Base-by-base conservation (phyloP, 257 asterid genomes). In the Jasminum sambac region DNA sequence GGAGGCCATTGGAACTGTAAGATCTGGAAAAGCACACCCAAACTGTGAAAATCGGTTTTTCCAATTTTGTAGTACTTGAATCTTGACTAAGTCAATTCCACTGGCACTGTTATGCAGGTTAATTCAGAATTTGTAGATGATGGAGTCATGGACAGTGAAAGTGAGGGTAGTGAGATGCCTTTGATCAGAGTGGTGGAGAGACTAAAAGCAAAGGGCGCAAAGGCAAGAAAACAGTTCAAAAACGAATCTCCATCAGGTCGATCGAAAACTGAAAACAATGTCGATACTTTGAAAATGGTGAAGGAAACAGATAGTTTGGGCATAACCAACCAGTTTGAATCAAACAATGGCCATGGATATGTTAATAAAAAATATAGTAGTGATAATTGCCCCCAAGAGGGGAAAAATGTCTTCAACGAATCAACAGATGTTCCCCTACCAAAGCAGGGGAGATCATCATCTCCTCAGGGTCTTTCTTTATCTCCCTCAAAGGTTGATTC, bases 111-210 rank as follows among this genome's bases (percentile, higher is more conserved):
- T 37, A 75, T 77, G 70, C 87, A 91, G 99, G 89, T 84, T 74
- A 76, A 78, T 74, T 74, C 83, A 12, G 91, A 76, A 75, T 78
- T 50, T 69, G 83, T 72, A 25, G 99, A 87, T 63, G 92, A 87
- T 67, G 97, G 87, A 66, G 69, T 75, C 78, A 72, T 91, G 90
- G 97, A 88, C 71, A 90, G 95, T 81, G 99, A 90, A 79, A 84
- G 87, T 30, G 99, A 91, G 79, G 96, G 89, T 64, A 91, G 83
- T 80, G 99, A 95, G 83, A 83, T 95, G 88, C 97, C 99, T 42
- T 78, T 95, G 76, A 92, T 86, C 24, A 95, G 89, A 87, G 82
- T 95, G 78, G 84, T 91, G 84, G 82, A 95, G 78, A 92, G 83
- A 62, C 83, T 95, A 61, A 92, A 90, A 82, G 96, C 99, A 52